Evolutionary conservation across 2,329 filamentous ascomycete species (phyloP), one percentile per base, ranked within the genome.

Genomic region (Dryadomyces quercus-mongolicae): DNA sequence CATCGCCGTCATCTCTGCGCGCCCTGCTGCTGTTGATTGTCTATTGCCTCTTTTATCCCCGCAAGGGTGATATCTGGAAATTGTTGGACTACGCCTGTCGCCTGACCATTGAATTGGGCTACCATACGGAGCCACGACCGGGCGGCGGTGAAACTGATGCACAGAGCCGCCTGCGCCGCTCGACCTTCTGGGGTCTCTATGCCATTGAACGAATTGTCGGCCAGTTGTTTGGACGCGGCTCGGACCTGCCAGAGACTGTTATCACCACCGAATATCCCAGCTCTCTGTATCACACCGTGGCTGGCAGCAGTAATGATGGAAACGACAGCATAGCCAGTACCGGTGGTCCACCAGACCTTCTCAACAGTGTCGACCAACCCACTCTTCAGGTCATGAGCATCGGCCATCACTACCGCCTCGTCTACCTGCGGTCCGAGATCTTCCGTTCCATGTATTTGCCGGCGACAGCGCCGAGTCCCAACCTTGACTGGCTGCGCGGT

Each of bases 161-260:
- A 12, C 38, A 43, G 40, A 15, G 59, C 22, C n/a, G 10, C 22
- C 56, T 60, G 16, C 56, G 56, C 0, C 53, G 58, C 2, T 58
- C 64, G 50, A 60, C 64, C 1, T 68, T 68, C 47, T 69, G 65
- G 66, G 66, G 65, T 10, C 59, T 68, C 2, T 69, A 69, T 52
- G 63, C 65, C 46, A 63, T 68, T 43, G 66, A 69, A 56, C 60
- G 66, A 31, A 67, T 66, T 20, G 62, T 67, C 34, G 65, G 66
- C 2, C 67, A 69, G 55, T 61, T 68, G n/a, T 66, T 68, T 55
- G 66, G 67, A 21, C 63, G 67, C 43, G 63, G 65, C 20, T 65
- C 64, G 13, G 66, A 69, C 55, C 58, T 68, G n/a, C 63, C 65
- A 5, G 66, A 68, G 59, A 61, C 65, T 1, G 67, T 67, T 47